Conservation (phyloP, 2,329 filamentous ascomycete genomes). For the Oidium heveae region DNA sequence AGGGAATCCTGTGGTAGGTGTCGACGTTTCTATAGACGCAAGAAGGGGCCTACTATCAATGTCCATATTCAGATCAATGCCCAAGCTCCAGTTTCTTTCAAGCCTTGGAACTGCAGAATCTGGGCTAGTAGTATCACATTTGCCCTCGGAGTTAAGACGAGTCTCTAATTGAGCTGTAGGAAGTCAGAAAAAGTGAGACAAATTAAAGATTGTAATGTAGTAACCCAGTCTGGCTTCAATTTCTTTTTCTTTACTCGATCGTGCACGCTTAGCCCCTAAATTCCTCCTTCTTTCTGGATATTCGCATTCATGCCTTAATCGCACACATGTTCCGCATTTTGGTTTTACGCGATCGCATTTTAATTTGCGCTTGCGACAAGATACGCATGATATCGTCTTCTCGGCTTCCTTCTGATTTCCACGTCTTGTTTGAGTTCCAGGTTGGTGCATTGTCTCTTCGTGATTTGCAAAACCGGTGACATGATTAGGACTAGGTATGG, state of each 20-base stretch:
- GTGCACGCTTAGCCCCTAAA: slow-evolving; percentile 49
- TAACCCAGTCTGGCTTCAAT: slow-evolving; percentile 67
- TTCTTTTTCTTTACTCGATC: slow-evolving; percentile 55
- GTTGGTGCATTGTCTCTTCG: not conserved
- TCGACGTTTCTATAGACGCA: slow-evolving; percentile 5
- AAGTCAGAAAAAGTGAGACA: slow-evolving; percentile 5
- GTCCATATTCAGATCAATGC: slow-evolving; percentile 9
- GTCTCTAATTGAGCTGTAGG: slow-evolving; percentile 63
- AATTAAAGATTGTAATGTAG: slow-evolving; percentile 6
- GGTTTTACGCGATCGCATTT: slow-evolving; percentile 66
- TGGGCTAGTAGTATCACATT: slow-evolving; percentile 3
- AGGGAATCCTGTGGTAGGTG: slow-evolving; percentile 4
- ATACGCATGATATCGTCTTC: slow-evolving; percentile 53
- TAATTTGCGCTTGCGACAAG: slow-evolving; percentile 64
- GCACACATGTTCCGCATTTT: slow-evolving; percentile 54
- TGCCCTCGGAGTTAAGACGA: slow-evolving; percentile 30
- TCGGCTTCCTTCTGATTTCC: slow-evolving; percentile 4
- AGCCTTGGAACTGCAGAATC: not conserved
- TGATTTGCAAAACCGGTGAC: not conserved
- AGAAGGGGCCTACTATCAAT: slow-evolving; percentile 6
- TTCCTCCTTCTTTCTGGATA: slow-evolving; percentile 81
- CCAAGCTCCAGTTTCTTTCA: slow-evolving; percentile 7
- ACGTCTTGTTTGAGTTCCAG: not conserved
- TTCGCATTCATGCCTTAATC: slow-evolving; percentile 50
- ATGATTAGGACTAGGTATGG: not conserved